phyloP scores from a whole-genome alignment of 75 land plant species.

The Pinus tabuliformis region DNA sequence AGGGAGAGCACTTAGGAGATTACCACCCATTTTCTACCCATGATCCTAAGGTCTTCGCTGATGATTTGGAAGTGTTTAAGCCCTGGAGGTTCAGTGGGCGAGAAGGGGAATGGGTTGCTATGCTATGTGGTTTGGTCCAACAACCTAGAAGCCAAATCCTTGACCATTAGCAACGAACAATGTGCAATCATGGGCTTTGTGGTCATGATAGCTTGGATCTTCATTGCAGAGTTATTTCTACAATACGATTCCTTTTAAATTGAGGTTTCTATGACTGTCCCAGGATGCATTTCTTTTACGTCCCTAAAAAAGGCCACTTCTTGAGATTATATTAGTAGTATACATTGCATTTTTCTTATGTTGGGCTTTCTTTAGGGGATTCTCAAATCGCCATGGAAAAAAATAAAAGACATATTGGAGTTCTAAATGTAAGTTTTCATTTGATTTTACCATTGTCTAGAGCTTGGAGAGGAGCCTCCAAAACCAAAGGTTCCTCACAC shows the following conservation, averaged over 20 bases:
- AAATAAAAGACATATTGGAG: too few relatives aligned
- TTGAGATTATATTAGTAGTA: too few relatives aligned
- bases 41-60: conserved; percentile 57
- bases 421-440: too few relatives aligned
- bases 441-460: too few relatives aligned
- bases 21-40: conserved; percentile 65
- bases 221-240: conserved; percentile 60
- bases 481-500: conserved; percentile 71
- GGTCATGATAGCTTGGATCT: conserved; percentile 35
- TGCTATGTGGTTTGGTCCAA: conserved; percentile 80
- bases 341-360: too few relatives aligned
- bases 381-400: too few relatives aligned
- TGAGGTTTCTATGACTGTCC: too few relatives aligned
- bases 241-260: conserved; percentile 48
- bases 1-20: conserved; percentile 82
- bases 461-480: conserved; percentile 35
- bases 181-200: conserved; percentile 84
- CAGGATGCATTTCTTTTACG: too few relatives aligned
- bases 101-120: conserved; percentile 52
- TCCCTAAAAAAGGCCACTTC: too few relatives aligned
- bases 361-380: too few relatives aligned
- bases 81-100: conserved; percentile 60
- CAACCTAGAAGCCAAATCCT: conserved; percentile 65
- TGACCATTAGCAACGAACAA: conserved; percentile 69
- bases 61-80: conserved; percentile 43